A percentile compares a stretch with the other conserved stretches of the same genome.
Conservation (phyloP, 2,329 filamentous ascomycete species). For the Ascochyta clinopodiicola region DNA sequence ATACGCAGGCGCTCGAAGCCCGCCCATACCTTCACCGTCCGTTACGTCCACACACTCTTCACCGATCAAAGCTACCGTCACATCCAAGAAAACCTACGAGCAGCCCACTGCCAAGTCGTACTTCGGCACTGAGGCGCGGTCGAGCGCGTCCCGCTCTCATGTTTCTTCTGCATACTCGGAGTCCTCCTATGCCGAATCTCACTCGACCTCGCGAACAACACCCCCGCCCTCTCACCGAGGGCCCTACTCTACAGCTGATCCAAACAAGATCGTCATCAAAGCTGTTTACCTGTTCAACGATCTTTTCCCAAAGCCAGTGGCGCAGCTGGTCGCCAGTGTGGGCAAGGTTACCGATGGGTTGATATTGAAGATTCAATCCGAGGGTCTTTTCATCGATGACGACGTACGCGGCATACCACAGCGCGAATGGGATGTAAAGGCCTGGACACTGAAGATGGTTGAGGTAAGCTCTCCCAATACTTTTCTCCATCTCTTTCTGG, state of each 20-base stretch:
- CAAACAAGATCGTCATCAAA: slow-evolving; percentile 94
- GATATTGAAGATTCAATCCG: slow-evolving; percentile 88
- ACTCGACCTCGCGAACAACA: slow-evolving; percentile 82
- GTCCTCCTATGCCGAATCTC: slow-evolving; percentile 83
- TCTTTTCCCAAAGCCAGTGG: slow-evolving; percentile 86
- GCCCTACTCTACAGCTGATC: slow-evolving; percentile 85
- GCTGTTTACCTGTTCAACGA: slow-evolving; percentile 94
- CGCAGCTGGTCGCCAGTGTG: slow-evolving; percentile 83
- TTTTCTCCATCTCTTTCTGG: background rate
- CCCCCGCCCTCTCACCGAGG: slow-evolving; percentile 80
- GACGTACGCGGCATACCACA: slow-evolving; percentile 90
- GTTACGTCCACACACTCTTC: slow-evolving; percentile 48
- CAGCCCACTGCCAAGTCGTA: slow-evolving; percentile 64
- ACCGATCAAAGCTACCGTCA: slow-evolving; percentile 47
- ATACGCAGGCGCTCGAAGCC: slow-evolving; percentile 68
- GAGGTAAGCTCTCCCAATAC: slow-evolving; percentile 58
- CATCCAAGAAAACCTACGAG: slow-evolving; percentile 53
- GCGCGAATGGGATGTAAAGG: slow-evolving; percentile 97
- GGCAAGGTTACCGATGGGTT: slow-evolving; percentile 89
- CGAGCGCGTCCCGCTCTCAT: slow-evolving; percentile 36
- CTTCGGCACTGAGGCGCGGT: slow-evolving; percentile 56
- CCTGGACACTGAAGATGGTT: slow-evolving; percentile 92
- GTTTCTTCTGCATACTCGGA: slow-evolving; percentile 71
- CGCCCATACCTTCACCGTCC: slow-evolving; percentile 54
- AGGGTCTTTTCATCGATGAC: slow-evolving; percentile 96